These are phyloP conservation scores for Geranium rotundifolium DNA, from an alignment of 345 rosid genomes.

Conservation along the genomic window DNA sequence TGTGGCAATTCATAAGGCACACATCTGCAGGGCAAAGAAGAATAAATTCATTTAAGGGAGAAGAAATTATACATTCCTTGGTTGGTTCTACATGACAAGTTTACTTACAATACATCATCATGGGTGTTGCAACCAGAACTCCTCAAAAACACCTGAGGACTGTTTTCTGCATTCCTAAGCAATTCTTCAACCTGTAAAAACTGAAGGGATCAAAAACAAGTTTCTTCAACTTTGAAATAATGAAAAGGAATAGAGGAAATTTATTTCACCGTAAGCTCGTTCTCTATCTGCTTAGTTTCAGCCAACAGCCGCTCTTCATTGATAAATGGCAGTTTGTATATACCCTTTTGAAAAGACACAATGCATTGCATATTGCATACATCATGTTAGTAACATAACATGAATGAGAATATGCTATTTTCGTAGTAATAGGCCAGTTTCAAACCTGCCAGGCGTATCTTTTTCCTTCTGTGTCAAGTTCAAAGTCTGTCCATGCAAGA, in stretches of 20 bases:
- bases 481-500: constrained; percentile 10
- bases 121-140: neutral
- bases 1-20: neutral
- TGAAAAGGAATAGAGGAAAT: too few species aligned
- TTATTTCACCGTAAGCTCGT: constrained; percentile 9
- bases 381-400: neutral
- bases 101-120: neutral
- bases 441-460: constrained; percentile 17
- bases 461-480: constrained; percentile 16
- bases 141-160: neutral
- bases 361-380: neutral
- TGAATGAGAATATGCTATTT: neutral
- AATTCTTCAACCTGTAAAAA: neutral
- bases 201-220: too few species aligned
- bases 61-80: neutral
- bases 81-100: neutral
- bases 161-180: neutral
- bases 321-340: constrained; percentile 19
- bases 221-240: too few species aligned
- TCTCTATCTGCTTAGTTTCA: constrained; percentile 7
- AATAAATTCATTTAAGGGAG: neutral
- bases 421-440: neutral
- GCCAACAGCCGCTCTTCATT: constrained; percentile 14
- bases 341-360: constrained; percentile 12
- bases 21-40: neutral